Conservation (phyloP, 768 basidiomycete genomes). For the Hydnomerulius pinastri region DNA sequence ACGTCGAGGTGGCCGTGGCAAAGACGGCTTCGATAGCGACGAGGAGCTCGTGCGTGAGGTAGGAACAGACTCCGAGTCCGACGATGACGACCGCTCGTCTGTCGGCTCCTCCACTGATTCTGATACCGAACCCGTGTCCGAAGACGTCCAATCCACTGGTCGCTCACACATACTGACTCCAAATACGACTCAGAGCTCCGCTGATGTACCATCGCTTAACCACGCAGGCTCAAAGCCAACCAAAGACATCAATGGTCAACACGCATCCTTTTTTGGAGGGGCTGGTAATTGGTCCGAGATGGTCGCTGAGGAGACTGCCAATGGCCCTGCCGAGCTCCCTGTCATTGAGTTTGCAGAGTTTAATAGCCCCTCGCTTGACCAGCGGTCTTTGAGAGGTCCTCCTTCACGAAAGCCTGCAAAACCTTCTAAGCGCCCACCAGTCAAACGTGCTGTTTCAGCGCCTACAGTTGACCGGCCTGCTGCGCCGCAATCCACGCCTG, state of each 20-base stretch:
- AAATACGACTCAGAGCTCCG: slow-evolving; percentile 64
- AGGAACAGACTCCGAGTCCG: slow-evolving; percentile 68
- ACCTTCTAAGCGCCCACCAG: slow-evolving; percentile 37
- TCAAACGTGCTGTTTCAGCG: slow-evolving; percentile 36
- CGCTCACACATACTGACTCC: slow-evolving; percentile 64
- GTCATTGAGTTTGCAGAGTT: slow-evolving; percentile 80
- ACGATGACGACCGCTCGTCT: slow-evolving; percentile 62
- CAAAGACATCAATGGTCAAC: slow-evolving; percentile 30
- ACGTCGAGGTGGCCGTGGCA: slow-evolving; percentile 66
- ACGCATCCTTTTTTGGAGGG: slow-evolving; percentile 55
- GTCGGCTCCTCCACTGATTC: slow-evolving; percentile 64
- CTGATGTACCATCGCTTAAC: slow-evolving; percentile 34
- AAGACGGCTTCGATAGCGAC: slow-evolving; percentile 64
- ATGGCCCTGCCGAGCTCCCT: slow-evolving; percentile 68
- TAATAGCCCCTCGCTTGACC: slow-evolving; percentile 31
- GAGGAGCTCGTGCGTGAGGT: slow-evolving; percentile 77
- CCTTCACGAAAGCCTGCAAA: slow-evolving; percentile 46
- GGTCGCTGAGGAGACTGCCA: slow-evolving; percentile 71
- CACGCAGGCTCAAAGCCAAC: slow-evolving; percentile 26
- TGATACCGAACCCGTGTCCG: slow-evolving; percentile 69
- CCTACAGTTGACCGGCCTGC: slow-evolving; percentile 30
- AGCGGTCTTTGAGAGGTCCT: slow-evolving; percentile 39
- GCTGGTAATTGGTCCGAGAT: slow-evolving; percentile 78
- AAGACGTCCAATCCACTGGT: slow-evolving; percentile 54
- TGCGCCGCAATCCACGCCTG: slow-evolving; percentile 10